Evolutionary conservation across 805 yeast species (phyloP), one percentile per base, ranked within the genome.

Genomic region (Ogataea salicorniae): DNA sequence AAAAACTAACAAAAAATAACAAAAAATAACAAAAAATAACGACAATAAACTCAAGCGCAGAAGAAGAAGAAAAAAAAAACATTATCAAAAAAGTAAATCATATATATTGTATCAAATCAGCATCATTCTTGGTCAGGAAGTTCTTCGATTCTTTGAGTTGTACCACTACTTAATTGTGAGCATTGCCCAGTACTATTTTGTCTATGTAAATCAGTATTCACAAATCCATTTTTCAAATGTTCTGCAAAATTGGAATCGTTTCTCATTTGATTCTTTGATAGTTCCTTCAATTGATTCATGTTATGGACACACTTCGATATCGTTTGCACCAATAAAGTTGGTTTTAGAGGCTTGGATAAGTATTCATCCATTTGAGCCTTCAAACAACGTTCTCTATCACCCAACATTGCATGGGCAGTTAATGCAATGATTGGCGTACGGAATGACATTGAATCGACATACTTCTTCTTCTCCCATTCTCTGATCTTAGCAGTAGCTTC

Each of bases 371-470:
- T 88, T 53, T 90, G 95, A 37, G 90, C 90, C 52, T 86, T 86
- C 66, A 88, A 71, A 50, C 95, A 87, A 57, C 85, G 76, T 62
- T 88, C 96, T 44, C 96, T 72, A 66, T 89, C 96, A 42, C 96
- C 96, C 70, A 88, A 73, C 96, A 88, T 89, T 3, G 96, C 96
- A 65, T 88, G 96, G 0, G 96, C 96, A 0, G 96, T 89, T 49
- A 88, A 73, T 2, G 96, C 96, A 58, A 88, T 87, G 56, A 88
- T 88, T 18, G 96, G 96, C 1, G 92, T 84, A 49, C 95, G 75
- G 51, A 84, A 81, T 33, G 86, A 76, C 44, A 83, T 75, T 13
- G 42, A 77, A 61, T 81, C 84, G 20, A 80, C 79, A 39, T 91
- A 89, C 52, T 83, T 82, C 66, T 83, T 84, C 70, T 77, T 80